Evolutionary conservation across 208 protist genomes (phyloP).

Genomic region (Trypanosoma melophagium): DNA sequence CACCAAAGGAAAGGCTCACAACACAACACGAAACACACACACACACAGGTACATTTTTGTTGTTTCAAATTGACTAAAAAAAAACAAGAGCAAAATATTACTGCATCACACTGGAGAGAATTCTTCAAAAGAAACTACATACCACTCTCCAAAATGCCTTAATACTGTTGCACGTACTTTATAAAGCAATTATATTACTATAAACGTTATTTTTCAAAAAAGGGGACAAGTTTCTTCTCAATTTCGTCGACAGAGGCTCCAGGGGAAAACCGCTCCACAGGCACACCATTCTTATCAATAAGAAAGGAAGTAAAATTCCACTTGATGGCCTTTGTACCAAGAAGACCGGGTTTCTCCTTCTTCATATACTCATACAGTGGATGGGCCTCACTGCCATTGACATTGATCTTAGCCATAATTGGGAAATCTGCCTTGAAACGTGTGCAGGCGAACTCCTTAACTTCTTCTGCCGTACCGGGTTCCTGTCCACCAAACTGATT

Average conservation of each 20-base stretch:
- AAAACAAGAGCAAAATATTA: too few species aligned
- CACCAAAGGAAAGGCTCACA: too few species aligned
- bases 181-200: too few species aligned
- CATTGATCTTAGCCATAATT: constrained; percentile 90
- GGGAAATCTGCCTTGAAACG: constrained; percentile 78
- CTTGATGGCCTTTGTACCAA: constrained; percentile 72
- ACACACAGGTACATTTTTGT: too few species aligned
- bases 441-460: constrained; percentile 67
- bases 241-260: constrained; percentile 49
- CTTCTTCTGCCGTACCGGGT: constrained; percentile 74
- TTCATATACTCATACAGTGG: constrained; percentile 89
- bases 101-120: too few species aligned
- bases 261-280: constrained; percentile 66
- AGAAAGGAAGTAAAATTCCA: constrained; percentile 96
- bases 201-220: constrained; percentile 40
- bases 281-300: constrained; percentile 63
- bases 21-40: too few species aligned
- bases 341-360: too few species aligned
- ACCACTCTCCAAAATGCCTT: too few species aligned
- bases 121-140: too few species aligned
- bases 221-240: constrained; percentile 45
- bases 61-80: too few species aligned
- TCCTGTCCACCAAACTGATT: constrained; percentile 89
- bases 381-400: constrained; percentile 80
- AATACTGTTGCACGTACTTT: too few species aligned